Percentiles rank a stretch among this genome's conserved stretches.
Evolutionary conservation across 2,329 filamentous ascomycete genomes (phyloP).

Genomic region (Microcyclospora pomicola): DNA sequence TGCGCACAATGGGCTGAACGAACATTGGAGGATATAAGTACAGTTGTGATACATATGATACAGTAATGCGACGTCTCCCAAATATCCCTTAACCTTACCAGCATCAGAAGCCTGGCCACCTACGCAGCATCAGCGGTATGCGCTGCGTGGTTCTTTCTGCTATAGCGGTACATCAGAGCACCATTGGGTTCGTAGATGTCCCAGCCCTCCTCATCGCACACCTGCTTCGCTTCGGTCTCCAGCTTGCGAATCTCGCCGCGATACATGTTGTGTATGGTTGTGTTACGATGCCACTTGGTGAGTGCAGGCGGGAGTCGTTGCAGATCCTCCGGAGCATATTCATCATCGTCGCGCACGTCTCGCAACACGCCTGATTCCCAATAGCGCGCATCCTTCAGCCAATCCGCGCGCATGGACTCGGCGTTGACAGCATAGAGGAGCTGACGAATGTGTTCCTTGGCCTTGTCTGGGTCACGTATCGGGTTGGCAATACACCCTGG

Average conservation of each 20-base stretch:
- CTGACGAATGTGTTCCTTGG: constrained; percentile 10
- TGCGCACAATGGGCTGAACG: too few relatives aligned
- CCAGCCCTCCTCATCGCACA: constrained; percentile 17
- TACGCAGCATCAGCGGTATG: too few relatives aligned
- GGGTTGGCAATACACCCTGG: constrained; percentile 8
- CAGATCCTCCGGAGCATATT: too few relatives aligned
- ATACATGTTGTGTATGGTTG: constrained; percentile 16
- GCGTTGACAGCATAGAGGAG: constrained; percentile 12
- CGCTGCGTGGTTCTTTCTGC: too few relatives aligned
- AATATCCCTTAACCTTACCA: too few relatives aligned
- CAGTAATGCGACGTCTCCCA: too few relatives aligned
- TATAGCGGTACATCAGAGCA: constrained; percentile 11
- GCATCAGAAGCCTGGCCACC: too few relatives aligned
- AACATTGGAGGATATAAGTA: too few relatives aligned
- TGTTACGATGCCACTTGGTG: constrained; percentile 11
- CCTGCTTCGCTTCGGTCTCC: constrained; percentile 12
- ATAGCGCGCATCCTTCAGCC: background rate
- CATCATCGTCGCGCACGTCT: too few relatives aligned
- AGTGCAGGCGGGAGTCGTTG: constrained; percentile 1
- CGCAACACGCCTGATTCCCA: background rate
- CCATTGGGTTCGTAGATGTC: constrained; percentile 14
- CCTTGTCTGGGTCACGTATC: constrained; percentile 9
- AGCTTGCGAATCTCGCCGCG: constrained; percentile 12
- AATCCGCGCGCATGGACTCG: too few relatives aligned
- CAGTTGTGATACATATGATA: too few relatives aligned